Conservation (phyloP, 345 rosid genomes). For the Nephelium lappaceum region DNA sequence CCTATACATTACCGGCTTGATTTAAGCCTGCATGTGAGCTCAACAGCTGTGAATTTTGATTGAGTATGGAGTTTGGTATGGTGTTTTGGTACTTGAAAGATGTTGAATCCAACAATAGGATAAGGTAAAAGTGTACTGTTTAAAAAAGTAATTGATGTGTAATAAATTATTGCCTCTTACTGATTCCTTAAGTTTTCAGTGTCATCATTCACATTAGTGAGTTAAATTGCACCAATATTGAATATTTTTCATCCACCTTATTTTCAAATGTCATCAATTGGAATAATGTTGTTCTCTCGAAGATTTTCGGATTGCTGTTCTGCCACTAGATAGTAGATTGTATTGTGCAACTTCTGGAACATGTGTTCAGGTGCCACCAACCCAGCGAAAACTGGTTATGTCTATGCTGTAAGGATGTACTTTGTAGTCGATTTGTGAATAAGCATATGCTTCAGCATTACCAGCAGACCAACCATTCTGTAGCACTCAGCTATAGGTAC, state of each 20-base stretch:
- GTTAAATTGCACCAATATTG: background rate
- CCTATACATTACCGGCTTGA: background rate
- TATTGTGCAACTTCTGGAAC: background rate
- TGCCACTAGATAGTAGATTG: background rate
- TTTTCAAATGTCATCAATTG: no score
- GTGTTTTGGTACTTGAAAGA: no score
- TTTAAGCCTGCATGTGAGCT: background rate
- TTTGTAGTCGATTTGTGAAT: constrained; percentile 90
- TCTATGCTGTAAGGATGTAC: constrained; percentile 76
- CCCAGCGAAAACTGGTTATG: constrained; percentile 91
- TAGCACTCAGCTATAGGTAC: constrained; percentile 86
- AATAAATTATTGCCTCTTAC: no score
- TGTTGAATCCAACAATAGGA: background rate
- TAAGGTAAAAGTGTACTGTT: background rate
- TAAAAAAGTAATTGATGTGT: background rate
- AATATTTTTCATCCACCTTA: background rate
- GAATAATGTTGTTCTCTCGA: background rate
- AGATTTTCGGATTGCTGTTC: background rate
- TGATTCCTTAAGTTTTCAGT: no score
- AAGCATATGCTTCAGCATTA: constrained; percentile 86
- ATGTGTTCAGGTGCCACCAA: constrained; percentile 63
- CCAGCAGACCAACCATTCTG: constrained; percentile 57
- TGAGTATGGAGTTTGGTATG: background rate
- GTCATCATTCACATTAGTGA: background rate
- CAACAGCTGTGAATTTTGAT: background rate